A percentile compares a stretch with the other conserved stretches of the same genome.
Evolutionary conservation across 805 yeast genomes (phyloP).

Genomic region (Cyberlindnera suaveolens): DNA sequence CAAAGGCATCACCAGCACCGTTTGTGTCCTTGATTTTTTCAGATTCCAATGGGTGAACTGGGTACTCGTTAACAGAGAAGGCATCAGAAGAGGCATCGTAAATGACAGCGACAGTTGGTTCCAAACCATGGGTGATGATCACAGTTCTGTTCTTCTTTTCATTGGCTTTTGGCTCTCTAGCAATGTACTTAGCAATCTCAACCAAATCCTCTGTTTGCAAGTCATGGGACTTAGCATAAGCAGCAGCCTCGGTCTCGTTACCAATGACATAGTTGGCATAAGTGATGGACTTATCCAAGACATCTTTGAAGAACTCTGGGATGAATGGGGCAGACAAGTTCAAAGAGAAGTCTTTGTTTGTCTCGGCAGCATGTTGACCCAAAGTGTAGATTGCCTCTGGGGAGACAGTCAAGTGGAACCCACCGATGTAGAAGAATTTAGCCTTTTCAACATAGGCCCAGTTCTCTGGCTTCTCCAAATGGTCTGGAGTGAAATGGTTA

Average conservation of each 20-base stretch:
- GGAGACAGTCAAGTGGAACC: slow-evolving; percentile 98
- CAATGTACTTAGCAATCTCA: slow-evolving; percentile 78
- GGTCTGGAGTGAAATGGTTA: slow-evolving; percentile 87
- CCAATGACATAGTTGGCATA: slow-evolving; percentile 90
- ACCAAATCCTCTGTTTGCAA: slow-evolving; percentile 52
- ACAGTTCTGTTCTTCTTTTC: slow-evolving; percentile 70
- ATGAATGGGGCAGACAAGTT: slow-evolving; percentile 97
- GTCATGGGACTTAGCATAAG: slow-evolving; percentile 84
- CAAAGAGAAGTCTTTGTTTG: slow-evolving; percentile 69
- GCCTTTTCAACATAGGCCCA: slow-evolving; percentile 83
- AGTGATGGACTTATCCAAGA: slow-evolving; percentile 71
- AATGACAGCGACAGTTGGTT: slow-evolving; percentile 76
- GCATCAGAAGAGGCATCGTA: slow-evolving; percentile 43
- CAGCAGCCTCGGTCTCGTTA: slow-evolving; percentile 95
- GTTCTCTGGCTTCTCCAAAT: slow-evolving; percentile 82
- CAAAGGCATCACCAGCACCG: slow-evolving; percentile 99
- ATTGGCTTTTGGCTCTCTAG: slow-evolving; percentile 72
- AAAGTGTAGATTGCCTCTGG: slow-evolving; percentile 87
- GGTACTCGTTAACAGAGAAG: slow-evolving; percentile 43
- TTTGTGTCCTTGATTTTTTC: slow-evolving; percentile 82
- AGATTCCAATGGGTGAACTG: slow-evolving; percentile 67
- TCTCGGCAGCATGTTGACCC: slow-evolving; percentile 87
- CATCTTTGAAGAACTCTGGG: slow-evolving; percentile 91
- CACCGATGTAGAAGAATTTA: slow-evolving; percentile 86
- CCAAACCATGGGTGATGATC: slow-evolving; percentile 91